Base-by-base conservation (phyloP, 371 early-diverging fungal species). In the Globomyces sp. region DNA sequence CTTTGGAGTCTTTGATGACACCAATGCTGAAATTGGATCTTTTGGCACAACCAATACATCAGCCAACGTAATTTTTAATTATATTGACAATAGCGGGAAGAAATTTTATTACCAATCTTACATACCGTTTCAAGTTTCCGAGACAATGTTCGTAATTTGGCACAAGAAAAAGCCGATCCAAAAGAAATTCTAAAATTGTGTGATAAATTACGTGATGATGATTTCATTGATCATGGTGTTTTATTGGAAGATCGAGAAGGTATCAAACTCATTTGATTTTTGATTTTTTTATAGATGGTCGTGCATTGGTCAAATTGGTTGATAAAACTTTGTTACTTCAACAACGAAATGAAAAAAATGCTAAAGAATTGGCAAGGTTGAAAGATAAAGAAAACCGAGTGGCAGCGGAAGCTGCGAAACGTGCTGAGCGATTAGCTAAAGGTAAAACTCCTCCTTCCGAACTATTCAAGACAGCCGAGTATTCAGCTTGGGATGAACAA, bases 231-330 rank as follows among this genome's bases (percentile, higher is more conserved):
- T 46, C 81, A 95, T 36, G 94, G 95, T 46, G 92, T 98, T 4
- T 79, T 87, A 1, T 78, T 98, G 63, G 98, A 96, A 69, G 98
- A 98, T 74, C 90, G 91, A 68, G 95, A 94, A 68, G 80, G 75
- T 72, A 48, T 6, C 13, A 10, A 51, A 5, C 24, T 24, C 24
- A 24, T 24, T 24, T 24, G 24, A 24, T 24, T 24, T 24, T 4
- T 8, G 11, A 0, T 5, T 46, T 43, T 34, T 13, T 11, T 45
- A 45, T 57, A 74, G 94, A 90, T 75, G 95, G 94, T 36, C 86
- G 80, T 49, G 95, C 97, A 0, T 80, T 96, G 67, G 90, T 96
- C 70, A 98, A 96, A 76, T 75, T 96, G 52, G 88, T 91, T 6
- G 88, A 91, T 64, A 85, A 85, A 6, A 92, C 90, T 66, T 86